Base-by-base conservation (phyloP, 2,329 filamentous ascomycete species). In the Macrophomina tecta region DNA sequence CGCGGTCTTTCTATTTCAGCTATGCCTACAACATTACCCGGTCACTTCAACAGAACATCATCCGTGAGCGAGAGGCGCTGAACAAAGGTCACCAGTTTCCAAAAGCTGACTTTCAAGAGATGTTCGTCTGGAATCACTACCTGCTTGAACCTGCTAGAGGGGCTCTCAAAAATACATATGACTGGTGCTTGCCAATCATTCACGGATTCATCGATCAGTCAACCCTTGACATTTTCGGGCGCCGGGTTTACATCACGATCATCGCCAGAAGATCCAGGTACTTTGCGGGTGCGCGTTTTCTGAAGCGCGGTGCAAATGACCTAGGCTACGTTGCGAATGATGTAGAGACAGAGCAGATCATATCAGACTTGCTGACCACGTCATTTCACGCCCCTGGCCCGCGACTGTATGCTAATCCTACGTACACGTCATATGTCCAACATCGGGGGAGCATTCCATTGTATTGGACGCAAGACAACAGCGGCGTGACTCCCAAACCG, bases 101-200 rank as follows among this genome's bases (percentile, higher is more conserved):
- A 3, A 82, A 86, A 34, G 85, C 87, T 38, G 88, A 93, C 71
- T 91, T 91, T 76, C 97, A 97, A 73, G 88, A 91, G 46, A 99
- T 99, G 95, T 99, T 99, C 75, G 91, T 98, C 2, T 99, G 95
- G 95, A 99, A 99, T 73, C 88, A 92, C 71, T 91, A 97, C 77
- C 84, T 99, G 4, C 85, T 99, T 18, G 85, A 90, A 68, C 94
- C 95, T 0, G 93, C 91, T 0, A 83, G 86, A 12, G 80, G 83
- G 18, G 86, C 85, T 5, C 82, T 99, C 46, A 90, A 90, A 69
- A 91, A 94, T 72, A 89, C 92, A 0, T 97, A 92, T 75, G 93
- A 98, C 75, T 99, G 95, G 95, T 99, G 94, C 77, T 86, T 96
- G 30, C 94, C 95, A 0, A 91, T 98, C 67, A 94, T 97, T 52